Conservation (phyloP, 495 filamentous ascomycete species). For the Talaromyces adpressus region DNA sequence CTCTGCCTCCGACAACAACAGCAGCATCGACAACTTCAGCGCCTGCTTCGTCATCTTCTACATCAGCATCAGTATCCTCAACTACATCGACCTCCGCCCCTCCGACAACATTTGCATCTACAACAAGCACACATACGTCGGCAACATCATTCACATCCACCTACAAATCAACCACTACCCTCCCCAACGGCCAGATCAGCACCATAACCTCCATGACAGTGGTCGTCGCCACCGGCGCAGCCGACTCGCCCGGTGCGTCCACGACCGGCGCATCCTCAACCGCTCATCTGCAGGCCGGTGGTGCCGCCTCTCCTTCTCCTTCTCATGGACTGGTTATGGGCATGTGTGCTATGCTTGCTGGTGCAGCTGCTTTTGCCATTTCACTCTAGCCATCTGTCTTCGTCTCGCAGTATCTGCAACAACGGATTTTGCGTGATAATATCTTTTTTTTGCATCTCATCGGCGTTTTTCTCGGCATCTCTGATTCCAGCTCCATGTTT, state of each 20-base stretch:
- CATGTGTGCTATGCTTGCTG: slow-evolving; percentile 37
- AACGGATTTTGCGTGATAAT: neutral
- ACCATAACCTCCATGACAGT: slow-evolving; percentile 44
- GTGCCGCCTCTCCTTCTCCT: slow-evolving; percentile 16
- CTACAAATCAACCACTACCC: slow-evolving; percentile 48
- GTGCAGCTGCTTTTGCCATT: slow-evolving; percentile 29
- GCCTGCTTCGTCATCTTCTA: slow-evolving; percentile 48
- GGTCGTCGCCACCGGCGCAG: slow-evolving; percentile 21
- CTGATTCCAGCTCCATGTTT: neutral
- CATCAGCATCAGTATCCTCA: slow-evolving; percentile 32
- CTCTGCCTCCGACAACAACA: slow-evolving; percentile 34
- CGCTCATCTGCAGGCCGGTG: slow-evolving; percentile 39
- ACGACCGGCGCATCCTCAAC: slow-evolving; percentile 17
- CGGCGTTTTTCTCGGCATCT: neutral
- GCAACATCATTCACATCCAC: slow-evolving; percentile 18
- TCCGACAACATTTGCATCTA: slow-evolving; percentile 27
- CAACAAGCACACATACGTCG: slow-evolving; percentile 18
- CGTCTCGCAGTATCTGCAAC: too few relatives aligned
- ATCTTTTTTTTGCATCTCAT: neutral
- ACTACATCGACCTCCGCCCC: slow-evolving; percentile 21
- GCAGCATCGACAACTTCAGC: slow-evolving; percentile 36
- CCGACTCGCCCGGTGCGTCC: slow-evolving; percentile 16
- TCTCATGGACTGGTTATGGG: slow-evolving; percentile 27
- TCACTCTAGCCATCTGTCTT: neutral
- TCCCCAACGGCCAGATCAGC: slow-evolving; percentile 58